Conservation (phyloP, 2,329 filamentous ascomycete genomes). For the Diaporthe sp. region DNA sequence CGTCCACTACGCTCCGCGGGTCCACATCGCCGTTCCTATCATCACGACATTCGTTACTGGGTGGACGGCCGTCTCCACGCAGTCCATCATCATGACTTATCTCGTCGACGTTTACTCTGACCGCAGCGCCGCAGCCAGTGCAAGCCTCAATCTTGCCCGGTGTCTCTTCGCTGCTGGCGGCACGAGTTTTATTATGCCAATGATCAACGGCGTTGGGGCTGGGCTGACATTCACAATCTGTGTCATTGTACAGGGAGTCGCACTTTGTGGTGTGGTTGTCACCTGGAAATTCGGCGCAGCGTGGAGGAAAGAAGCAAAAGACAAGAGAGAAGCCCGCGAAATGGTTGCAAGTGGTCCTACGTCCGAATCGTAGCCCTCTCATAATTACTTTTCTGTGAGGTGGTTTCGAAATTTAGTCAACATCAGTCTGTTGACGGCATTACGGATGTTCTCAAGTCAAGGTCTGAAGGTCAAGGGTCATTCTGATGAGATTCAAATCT, state of each 20-base stretch:
- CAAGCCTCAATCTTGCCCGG: constrained; percentile 68
- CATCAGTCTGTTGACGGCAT: too few species aligned
- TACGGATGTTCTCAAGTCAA: too few species aligned
- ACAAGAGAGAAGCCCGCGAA: fast-evolving
- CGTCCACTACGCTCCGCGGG: constrained; percentile 50
- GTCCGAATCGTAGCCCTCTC: too few species aligned
- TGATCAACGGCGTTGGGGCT: constrained; percentile 64
- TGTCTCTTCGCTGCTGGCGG: constrained; percentile 68
- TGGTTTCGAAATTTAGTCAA: too few species aligned
- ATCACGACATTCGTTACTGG: constrained; percentile 63
- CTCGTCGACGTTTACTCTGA: constrained; percentile 69
- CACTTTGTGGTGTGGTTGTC: not conserved
- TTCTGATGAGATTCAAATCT: too few species aligned
- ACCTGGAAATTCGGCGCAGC: not conserved
- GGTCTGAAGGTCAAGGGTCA: too few species aligned
- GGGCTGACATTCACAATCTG: constrained; percentile 67
- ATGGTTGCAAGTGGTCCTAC: too few species aligned
- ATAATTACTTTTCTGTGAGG: too few species aligned
- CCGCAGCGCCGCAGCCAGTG: constrained; percentile 67
- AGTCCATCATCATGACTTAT: constrained; percentile 58
- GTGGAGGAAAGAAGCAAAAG: not conserved
- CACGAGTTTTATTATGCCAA: constrained; percentile 65
- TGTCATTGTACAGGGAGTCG: constrained; percentile 54
- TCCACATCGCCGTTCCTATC: constrained; percentile 60
- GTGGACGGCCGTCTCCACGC: constrained; percentile 68